Base-by-base conservation (phyloP, 2,329 filamentous ascomycete species). In the Chaetomium strumarium region DNA sequence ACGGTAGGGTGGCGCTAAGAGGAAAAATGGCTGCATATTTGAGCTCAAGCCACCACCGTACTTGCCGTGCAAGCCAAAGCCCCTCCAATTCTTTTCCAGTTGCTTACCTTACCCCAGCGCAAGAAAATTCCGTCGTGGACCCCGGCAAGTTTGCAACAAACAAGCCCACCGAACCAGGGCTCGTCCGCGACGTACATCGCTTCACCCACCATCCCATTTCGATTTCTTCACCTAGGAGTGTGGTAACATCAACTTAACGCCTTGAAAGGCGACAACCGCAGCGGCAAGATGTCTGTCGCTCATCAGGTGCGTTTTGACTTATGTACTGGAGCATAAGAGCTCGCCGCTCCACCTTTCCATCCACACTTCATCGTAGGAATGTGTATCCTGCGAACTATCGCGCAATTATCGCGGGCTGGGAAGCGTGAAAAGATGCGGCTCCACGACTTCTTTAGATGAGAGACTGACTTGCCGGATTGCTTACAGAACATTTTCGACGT, bases 401-500 rank as follows among this genome's bases (percentile, higher is more conserved):
- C 49, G 34, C 40, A 48, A n/a, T 11, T 20, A 49, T 50, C 38
- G 34, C 29, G 14, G 11, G 24, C 40, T 43, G 40, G 12, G 10
- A 31, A 16, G 11, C 10, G 40, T 14, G 33, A 11, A 14, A 10
- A 4, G 41, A 30, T 40, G 20, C 29, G 1, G 39, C 17, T 30
- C 5, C 14, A n/a, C 13, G 11, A 20, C 13, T 31, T 11, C 11
- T 53, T 29, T 46, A 53, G 46, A 39, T 51, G 16, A 33, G 49
- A 39, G 45, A 61, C 66, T 68, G 62, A 68, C 55, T 54, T 43
- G 50, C 55, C 30, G 48, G 30, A 31, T 49, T 17, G 29, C 33
- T 37, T 38, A 24, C 64, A 97, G 93, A 99, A 99, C 83, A 85
- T 88, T 70, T 97, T 88, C 83, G 92, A 93, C 83, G 86, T 95